phyloP scores from a whole-genome alignment of 805 yeast species.

The Pichia deserticola region DNA sequence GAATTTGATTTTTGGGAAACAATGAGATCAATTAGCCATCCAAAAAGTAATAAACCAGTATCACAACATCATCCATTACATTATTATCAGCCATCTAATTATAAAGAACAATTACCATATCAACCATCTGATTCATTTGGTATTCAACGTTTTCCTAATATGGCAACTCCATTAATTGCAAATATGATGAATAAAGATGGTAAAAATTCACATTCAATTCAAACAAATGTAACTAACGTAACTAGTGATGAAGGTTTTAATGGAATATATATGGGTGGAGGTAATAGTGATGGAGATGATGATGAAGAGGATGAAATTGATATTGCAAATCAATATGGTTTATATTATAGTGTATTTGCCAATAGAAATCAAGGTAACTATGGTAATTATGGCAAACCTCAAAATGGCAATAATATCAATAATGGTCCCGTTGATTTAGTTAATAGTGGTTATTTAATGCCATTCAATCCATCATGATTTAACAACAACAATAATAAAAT shows the following conservation, averaged over 20 bases:
- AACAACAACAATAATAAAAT: not conserved
- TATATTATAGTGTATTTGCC: constrained; percentile 26
- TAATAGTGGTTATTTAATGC: constrained; percentile 22
- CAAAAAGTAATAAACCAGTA: constrained; percentile 33
- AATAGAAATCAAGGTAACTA: constrained; percentile 10
- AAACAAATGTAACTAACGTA: constrained; percentile 6
- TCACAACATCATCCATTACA: constrained; percentile 51
- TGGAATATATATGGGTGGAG: constrained; percentile 8
- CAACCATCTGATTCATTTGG: constrained; percentile 15
- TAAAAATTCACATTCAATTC: constrained; percentile 4
- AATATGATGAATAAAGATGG: constrained; percentile 1
- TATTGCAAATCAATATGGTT: constrained; percentile 29
- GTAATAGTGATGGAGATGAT: constrained; percentile 18
- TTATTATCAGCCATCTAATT: constrained; percentile 24
- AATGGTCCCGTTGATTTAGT: constrained; percentile 8
- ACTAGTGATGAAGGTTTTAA: constrained; percentile 6
- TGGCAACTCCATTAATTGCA: constrained; percentile 11
- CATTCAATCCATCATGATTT: constrained; percentile 26
- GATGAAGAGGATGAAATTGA: constrained; percentile 27
- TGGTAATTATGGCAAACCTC: constrained; percentile 3
- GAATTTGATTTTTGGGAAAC: constrained; percentile 69
- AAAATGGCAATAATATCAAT: not conserved
- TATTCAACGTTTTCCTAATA: constrained; percentile 11
- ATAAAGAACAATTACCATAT: constrained; percentile 14
- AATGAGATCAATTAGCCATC: constrained; percentile 48